Percentiles rank a stretch among this genome's conserved stretches.
phyloP scores from a whole-genome alignment of 768 basidiomycete species.

The Boletus speciosus region DNA sequence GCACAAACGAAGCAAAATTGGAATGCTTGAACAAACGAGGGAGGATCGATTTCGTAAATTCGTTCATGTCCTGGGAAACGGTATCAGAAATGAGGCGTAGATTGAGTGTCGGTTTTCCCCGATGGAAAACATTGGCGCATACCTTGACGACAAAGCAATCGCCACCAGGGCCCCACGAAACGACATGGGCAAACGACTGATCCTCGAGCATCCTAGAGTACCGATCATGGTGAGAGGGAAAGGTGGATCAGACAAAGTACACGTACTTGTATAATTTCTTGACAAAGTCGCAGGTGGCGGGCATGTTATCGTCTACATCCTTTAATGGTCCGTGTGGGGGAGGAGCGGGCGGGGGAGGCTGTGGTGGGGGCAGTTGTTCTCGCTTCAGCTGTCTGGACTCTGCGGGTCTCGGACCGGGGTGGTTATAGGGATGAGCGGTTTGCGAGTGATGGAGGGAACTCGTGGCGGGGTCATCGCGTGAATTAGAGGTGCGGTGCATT shows the following conservation, averaged over 20 bases:
- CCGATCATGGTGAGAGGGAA: conserved; percentile 1
- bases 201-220: conserved; percentile 84
- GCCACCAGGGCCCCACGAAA: conserved; percentile 79
- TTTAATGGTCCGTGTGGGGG: conserved; percentile 24
- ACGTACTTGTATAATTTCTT: conserved; percentile 90
- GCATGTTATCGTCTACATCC: conserved; percentile 68
- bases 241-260: neutral
- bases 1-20: conserved; percentile 89
- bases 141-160: conserved; percentile 90
- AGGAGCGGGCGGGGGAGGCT: conserved; percentile 19
- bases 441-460: conserved; percentile 17
- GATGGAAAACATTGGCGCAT: neutral
- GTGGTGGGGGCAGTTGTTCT: conserved; percentile 26
- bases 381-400: conserved; percentile 30
- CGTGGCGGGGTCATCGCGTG: conserved; percentile 37
- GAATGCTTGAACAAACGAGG: conserved; percentile 94
- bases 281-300: conserved; percentile 89
- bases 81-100: conserved; percentile 7
- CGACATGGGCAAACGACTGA: conserved; percentile 62
- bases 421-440: conserved; percentile 19
- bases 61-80: conserved; percentile 76
- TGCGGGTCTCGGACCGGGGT: conserved; percentile 14
- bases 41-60: conserved; percentile 87
- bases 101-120: neutral
- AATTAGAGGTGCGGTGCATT: conserved; percentile 38